Evolutionary conservation across 1,284 basidiomycete species (phyloP).

Genomic region (Naganishia sp.): DNA sequence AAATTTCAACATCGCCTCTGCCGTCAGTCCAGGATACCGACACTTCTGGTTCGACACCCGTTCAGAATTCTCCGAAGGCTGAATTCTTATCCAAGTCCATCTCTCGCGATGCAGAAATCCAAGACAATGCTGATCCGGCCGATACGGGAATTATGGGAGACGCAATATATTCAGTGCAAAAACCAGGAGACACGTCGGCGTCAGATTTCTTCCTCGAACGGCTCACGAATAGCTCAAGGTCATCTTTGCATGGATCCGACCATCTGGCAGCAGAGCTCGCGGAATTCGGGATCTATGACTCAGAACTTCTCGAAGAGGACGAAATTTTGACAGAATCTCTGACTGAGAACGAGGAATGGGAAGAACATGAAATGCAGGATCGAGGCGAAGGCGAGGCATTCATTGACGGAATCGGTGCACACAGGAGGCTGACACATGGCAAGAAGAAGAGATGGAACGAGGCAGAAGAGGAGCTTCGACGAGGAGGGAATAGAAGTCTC

Average conservation of each 20-base stretch:
- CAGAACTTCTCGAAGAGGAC: conserved; percentile 25
- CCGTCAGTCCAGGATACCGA: neutral
- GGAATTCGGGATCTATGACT: conserved; percentile 28
- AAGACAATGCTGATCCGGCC: conserved; percentile 1
- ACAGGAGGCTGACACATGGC: neutral
- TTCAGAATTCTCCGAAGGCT: no score
- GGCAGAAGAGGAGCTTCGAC: conserved; percentile 26
- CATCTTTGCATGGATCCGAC: neutral
- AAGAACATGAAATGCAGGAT: conserved; percentile 19
- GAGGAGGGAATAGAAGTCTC: conserved; percentile 28
- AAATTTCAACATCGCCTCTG: conserved; percentile 1
- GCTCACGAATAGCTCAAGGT: conserved; percentile 26
- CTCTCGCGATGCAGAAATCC: neutral
- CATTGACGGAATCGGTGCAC: neutral
- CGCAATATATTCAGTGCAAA: neutral
- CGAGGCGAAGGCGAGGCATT: neutral
- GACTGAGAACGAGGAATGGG: conserved; percentile 24
- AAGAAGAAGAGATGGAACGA: conserved; percentile 18
- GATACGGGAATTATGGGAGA: conserved; percentile 2
- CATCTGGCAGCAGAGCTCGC: conserved; percentile 19
- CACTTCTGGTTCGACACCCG: neutral
- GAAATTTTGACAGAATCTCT: conserved; percentile 2
- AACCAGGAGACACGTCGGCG: neutral
- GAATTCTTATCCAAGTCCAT: neutral
- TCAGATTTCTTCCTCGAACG: conserved; percentile 28